Evolutionary conservation across 371 early-diverging fungal species (phyloP).

Genomic region (Syncephalastrum racemosum): DNA sequence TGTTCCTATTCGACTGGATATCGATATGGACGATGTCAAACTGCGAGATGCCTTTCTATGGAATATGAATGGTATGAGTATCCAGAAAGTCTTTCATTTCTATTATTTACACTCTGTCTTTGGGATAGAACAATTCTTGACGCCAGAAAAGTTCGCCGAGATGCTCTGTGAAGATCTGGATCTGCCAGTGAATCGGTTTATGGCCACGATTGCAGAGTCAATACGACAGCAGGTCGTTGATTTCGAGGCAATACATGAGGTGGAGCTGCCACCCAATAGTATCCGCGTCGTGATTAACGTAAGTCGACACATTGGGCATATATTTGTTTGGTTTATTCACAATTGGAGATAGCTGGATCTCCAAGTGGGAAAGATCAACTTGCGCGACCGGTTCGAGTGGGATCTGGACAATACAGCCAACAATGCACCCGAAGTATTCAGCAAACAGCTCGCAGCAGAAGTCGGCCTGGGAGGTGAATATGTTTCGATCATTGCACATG

Average conservation of each 20-base stretch:
- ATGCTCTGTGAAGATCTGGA: slow-evolving; percentile 86
- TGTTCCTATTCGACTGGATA: slow-evolving; percentile 80
- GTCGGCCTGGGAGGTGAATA: slow-evolving; percentile 93
- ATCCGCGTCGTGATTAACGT: slow-evolving; percentile 50
- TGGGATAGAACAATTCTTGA: slow-evolving; percentile 69
- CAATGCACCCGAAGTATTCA: slow-evolving; percentile 83
- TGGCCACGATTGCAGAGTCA: slow-evolving; percentile 73
- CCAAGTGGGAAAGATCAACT: slow-evolving; percentile 78
- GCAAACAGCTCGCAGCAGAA: slow-evolving; percentile 76
- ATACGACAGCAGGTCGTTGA: slow-evolving; percentile 67
- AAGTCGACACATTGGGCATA: slow-evolving; percentile 7
- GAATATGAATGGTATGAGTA: slow-evolving; percentile 75
- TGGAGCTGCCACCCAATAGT: slow-evolving; percentile 28
- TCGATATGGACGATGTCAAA: slow-evolving; percentile 77
- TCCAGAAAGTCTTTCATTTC: neutral
- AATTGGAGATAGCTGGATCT: slow-evolving; percentile 69
- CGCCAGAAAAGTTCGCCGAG: slow-evolving; percentile 92
- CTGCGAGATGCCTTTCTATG: slow-evolving; percentile 79
- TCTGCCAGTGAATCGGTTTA: slow-evolving; percentile 52
- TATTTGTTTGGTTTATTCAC: neutral
- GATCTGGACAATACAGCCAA: slow-evolving; percentile 66
- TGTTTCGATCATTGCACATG: slow-evolving; percentile 81
- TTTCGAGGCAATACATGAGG: slow-evolving; percentile 44
- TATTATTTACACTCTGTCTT: neutral
- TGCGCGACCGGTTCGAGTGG: slow-evolving; percentile 96